Evolutionary conservation across 768 basidiomycete species (phyloP), one percentile per base, ranked within the genome.

Genomic region (Asterophora parasitica): DNA sequence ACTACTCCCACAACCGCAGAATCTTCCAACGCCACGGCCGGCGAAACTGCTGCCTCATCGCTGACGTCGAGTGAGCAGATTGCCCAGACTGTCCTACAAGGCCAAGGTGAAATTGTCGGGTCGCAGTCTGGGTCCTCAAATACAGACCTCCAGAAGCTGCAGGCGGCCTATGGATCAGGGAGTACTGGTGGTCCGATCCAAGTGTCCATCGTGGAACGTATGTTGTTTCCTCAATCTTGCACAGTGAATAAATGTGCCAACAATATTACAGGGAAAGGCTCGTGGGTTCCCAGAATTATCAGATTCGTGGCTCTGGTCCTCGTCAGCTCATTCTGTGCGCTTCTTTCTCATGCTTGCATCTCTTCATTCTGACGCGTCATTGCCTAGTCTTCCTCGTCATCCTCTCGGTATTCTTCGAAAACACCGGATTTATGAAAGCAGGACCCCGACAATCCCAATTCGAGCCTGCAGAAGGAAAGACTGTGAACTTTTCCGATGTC

Each of bases 401-500:
- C 28, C 70, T 97, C 19, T 87, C 92, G 1, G 84, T 96, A 28
- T 75, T 96, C 56, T 79, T 97, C 57, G 95, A 97, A 67, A 94
- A 92, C 64, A 87, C 91, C 19, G 94, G 94, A 3, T 75, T 97
- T 34, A 80, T 96, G 72, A 95, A 95, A 70, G 83, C 88, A 4
- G 92, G 87, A 3, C 84, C 85, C 33, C 80, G 81, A 26, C 83
- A 86, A 51, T 68, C 83, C 20, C 85, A 94, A 57, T 97, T 93
- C 59, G 85, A 93, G 57, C 87, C 91, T 6, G 68, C 78, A 3
- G 77, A 86, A 61, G 88, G 84, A 26, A 90, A 88, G 58, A 74
- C 81, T 1, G 86, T 94, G 66, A 93, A 80, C 58, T 98, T 99
- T 61, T 83, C 80, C 53, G 96, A 99, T 66, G 93, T 99, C 4